These are phyloP conservation scores for Sporothrix curviconia DNA, from an alignment of 2,329 filamentous ascomycete species.

Conservation along the genomic window DNA sequence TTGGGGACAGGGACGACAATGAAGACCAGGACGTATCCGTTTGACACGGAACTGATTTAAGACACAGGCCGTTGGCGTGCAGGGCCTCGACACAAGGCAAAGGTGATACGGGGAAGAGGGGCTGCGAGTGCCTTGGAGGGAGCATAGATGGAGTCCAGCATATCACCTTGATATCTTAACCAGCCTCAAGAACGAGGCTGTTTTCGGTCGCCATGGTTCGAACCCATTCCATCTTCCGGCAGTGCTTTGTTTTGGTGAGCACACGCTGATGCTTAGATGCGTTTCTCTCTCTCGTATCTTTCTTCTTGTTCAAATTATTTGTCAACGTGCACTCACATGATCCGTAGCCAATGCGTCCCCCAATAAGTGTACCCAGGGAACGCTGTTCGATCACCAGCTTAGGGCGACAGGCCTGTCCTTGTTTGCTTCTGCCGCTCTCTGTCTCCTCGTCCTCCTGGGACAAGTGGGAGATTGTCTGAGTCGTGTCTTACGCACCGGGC, in stretches of 20 bases:
- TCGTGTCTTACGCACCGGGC: background rate
- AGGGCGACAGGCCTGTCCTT: background rate
- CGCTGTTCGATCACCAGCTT: slow-evolving; percentile 1
- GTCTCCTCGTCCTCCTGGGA: background rate
- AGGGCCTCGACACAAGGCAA: background rate
- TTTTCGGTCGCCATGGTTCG: too few relatives aligned
- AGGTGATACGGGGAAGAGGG: background rate
- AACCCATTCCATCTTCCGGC: too few relatives aligned
- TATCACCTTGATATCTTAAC: background rate
- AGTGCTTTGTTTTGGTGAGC: too few relatives aligned
- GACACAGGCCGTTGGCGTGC: background rate
- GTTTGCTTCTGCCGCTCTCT: too few relatives aligned
- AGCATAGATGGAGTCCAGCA: too few relatives aligned
- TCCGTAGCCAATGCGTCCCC: too few relatives aligned
- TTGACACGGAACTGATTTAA: background rate
- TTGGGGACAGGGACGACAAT: too few relatives aligned
- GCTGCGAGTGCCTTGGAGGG: background rate
- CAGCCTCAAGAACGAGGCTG: too few relatives aligned
- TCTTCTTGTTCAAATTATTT: too few relatives aligned
- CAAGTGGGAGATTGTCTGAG: slow-evolving; percentile 1
- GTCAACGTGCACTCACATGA: too few relatives aligned
- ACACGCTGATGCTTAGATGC: background rate
- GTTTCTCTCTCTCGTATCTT: background rate
- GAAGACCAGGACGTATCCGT: too few relatives aligned
- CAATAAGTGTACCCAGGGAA: background rate